These are phyloP conservation scores for Phytophthora fragariae DNA, from an alignment of 352 stramenopile genomes.

Conservation along the genomic window DNA sequence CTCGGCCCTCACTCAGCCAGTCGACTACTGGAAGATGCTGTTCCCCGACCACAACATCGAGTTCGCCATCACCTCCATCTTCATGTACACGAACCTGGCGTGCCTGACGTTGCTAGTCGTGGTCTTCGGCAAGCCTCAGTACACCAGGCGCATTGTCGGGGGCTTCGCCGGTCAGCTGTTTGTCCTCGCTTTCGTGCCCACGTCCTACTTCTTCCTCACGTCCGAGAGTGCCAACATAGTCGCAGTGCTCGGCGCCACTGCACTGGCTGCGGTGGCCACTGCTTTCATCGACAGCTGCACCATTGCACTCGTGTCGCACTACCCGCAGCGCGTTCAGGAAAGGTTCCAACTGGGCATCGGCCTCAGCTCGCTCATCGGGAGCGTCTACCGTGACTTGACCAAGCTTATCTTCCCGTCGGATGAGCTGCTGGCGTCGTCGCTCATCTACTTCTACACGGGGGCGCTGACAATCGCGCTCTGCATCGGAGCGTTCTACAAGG, in stretches of 20 bases:
- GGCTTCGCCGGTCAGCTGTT: conserved; percentile 77
- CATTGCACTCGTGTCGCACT: conserved; percentile 81
- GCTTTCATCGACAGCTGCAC: conserved; percentile 81
- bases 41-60: conserved; percentile 90
- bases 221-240: conserved; percentile 62
- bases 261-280: conserved; percentile 65
- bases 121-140: conserved; percentile 61
- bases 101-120: conserved; percentile 69
- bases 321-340: conserved; percentile 73
- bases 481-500: conserved; percentile 72
- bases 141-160: conserved; percentile 71
- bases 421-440: conserved; percentile 64
- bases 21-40: conserved; percentile 88
- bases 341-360: conserved; percentile 83
- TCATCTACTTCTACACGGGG: conserved; percentile 89
- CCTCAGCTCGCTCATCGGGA: conserved; percentile 79
- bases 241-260: conserved; percentile 71
- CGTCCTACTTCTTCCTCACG: conserved; percentile 74
- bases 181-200: conserved; percentile 78
- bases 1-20: conserved; percentile 85
- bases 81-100: conserved; percentile 84
- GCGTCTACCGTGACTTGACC: conserved; percentile 82
- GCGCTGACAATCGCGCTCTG: conserved; percentile 79
- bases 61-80: conserved; percentile 84
- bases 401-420: conserved; percentile 77